These are phyloP conservation scores for Septoria petroselini DNA, from an alignment of 2,329 filamentous ascomycete species.

Conservation along the genomic window DNA sequence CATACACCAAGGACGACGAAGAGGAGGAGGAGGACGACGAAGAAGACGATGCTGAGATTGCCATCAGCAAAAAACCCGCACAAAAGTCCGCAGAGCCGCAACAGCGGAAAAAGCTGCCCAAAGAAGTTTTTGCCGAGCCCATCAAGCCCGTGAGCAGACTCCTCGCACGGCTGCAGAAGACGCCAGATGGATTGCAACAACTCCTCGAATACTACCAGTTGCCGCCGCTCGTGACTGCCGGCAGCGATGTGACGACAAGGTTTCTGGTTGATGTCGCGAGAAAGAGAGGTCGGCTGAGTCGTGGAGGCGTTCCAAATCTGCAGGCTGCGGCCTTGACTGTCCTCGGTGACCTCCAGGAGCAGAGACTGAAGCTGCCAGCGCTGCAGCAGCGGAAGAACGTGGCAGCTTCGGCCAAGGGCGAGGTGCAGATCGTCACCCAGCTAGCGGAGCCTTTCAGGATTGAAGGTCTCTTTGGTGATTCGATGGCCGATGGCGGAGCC, in stretches of 20 bases:
- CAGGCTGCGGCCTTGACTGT: constrained; percentile 85
- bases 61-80: constrained; percentile 10
- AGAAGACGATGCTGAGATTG: constrained; percentile 40
- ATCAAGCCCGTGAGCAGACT: constrained; percentile 81
- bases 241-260: constrained; percentile 78
- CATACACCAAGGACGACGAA: constrained; percentile 58
- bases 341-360: constrained; percentile 94
- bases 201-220: constrained; percentile 81
- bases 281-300: constrained; percentile 83
- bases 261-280: constrained; percentile 93
- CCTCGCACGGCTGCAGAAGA: constrained; percentile 72
- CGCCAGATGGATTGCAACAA: constrained; percentile 71
- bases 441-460: constrained; percentile 96
- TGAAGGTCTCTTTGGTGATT: constrained; percentile 78
- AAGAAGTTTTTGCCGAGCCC: constrained; percentile 91
- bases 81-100: constrained; percentile 7
- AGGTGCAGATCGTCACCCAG: constrained; percentile 82
- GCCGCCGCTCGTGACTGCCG: constrained; percentile 65
- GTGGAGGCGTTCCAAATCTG: constrained; percentile 86
- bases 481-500: constrained; percentile 31
- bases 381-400: constrained; percentile 37
- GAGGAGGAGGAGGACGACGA: constrained; percentile 56
- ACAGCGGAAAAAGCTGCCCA: constrained; percentile 78
- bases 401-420: constrained; percentile 54
- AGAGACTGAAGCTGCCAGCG: constrained; percentile 61